Evolutionary conservation across 768 basidiomycete species (phyloP), one percentile per base, ranked within the genome.

Genomic region (Phlebiopsis gigantea): DNA sequence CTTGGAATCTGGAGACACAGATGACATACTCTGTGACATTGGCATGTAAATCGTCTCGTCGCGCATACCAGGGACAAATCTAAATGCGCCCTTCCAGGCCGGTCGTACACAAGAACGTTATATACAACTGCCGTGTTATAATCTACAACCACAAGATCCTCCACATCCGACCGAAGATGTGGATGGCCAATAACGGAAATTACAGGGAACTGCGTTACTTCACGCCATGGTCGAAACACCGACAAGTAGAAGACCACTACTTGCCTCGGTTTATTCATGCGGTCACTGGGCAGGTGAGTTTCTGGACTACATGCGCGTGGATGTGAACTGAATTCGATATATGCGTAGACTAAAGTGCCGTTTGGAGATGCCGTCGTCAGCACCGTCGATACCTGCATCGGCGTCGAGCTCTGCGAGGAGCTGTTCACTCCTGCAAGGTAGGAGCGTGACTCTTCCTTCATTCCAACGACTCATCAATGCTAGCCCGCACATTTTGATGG

Each of bases 181-280:
- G 97, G 97, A 78, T 99, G 45, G 97, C 97, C 1, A 98, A 98
- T 67, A 93, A 97, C 65, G 97, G 97, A 3, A 98, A 98, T 67
- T 99, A 99, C 70, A 88, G 97, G 62, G 77, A 79, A 71, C 61
- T 73, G 45, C 64, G 89, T 14, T 91, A 93, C 69, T 99, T 99
- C 65, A 93, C 96, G 1, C 94, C 97, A 0, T 99, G 97, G 96
- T 73, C 76, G 66, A 96, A 94, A 68, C 90, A 90, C 66, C 81
- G 86, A 28, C 80, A 93, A 68, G 87, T 83, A 72, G 97, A 98
- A 69, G 92, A 97, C 48, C 92, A 95, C 66, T 92, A 85, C 63
- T 77, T 99, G 5, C 97, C 97, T 0, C 79, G 90, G 53, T 91
- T 96, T 55, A 88, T 99, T 49, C 84, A 90, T 62, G 80, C 83